Conservation (phyloP, 1,139 yeast genomes). For the Taphrina communis region DNA sequence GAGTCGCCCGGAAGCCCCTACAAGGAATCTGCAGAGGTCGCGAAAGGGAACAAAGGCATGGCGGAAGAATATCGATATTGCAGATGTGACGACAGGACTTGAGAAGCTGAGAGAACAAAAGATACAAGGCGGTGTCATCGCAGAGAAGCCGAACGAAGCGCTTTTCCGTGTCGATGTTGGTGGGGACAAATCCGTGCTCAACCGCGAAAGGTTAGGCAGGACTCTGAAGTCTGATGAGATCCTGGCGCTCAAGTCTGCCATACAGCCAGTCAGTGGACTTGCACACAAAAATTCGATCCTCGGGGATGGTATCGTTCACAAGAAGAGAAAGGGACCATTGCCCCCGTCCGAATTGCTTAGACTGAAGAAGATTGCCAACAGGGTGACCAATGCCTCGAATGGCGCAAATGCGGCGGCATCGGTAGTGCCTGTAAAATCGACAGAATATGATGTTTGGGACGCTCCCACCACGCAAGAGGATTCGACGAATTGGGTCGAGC, state of each 20-base stretch:
- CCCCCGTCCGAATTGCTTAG: constrained; percentile 69
- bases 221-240: constrained; percentile 73
- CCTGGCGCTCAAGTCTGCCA: constrained; percentile 74
- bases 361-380: constrained; percentile 80
- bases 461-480: constrained; percentile 59
- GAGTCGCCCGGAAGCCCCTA: constrained; percentile 40
- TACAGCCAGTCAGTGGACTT: constrained; percentile 59
- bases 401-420: constrained; percentile 39
- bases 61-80: constrained; percentile 91
- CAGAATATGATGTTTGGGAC: constrained; percentile 55
- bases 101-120: constrained; percentile 73
- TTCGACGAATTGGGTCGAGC: constrained; percentile 61
- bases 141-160: constrained; percentile 49
- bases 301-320: constrained; percentile 51
- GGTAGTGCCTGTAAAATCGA: constrained; percentile 59
- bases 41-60: constrained; percentile 94
- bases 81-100: constrained; percentile 73
- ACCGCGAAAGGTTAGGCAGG: constrained; percentile 54
- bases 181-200: constrained; percentile 59
- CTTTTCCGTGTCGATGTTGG: constrained; percentile 75
- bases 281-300: constrained; percentile 47
- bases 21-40: constrained; percentile 61
- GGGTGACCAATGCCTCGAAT: constrained; percentile 57
- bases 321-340: constrained; percentile 66
- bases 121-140: constrained; percentile 56